phyloP scores from a whole-genome alignment of 768 basidiomycete species.

The Lentinula raphanica region DNA sequence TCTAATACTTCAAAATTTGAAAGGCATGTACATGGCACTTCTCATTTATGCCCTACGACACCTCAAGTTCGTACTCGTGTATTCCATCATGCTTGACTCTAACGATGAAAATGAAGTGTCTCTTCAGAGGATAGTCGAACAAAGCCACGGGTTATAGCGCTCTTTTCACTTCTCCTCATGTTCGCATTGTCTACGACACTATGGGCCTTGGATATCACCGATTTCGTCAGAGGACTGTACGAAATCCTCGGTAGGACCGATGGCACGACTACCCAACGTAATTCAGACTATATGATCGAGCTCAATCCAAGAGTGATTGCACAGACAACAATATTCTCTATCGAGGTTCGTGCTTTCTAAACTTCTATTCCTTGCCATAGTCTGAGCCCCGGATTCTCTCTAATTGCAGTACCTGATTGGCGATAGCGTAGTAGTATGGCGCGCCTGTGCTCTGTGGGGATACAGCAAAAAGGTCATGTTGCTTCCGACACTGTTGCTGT shows the following conservation, averaged over 20 bases:
- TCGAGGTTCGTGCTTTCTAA: background rate
- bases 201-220: background rate
- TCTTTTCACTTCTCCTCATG: background rate
- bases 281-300: background rate
- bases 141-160: background rate
- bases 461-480: background rate
- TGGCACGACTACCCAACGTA: background rate
- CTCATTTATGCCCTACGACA: background rate
- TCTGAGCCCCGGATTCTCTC: background rate
- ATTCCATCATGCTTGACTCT: background rate
- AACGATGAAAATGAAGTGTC: background rate
- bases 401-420: background rate
- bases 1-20: background rate
- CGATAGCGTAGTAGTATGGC: conserved; percentile 1
- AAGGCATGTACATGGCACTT: background rate
- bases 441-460: conserved; percentile 1
- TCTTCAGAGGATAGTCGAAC: background rate
- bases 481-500: background rate
- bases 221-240: background rate
- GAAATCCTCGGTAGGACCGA: background rate
- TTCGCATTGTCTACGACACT: background rate
- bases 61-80: background rate
- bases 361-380: too few relatives aligned
- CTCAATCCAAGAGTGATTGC: background rate
- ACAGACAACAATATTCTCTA: background rate